Percentiles rank a stretch among this genome's conserved stretches.
These are phyloP conservation scores for Kuraishia piskuri DNA, from an alignment of 805 yeast species.

Conservation along the genomic window DNA sequence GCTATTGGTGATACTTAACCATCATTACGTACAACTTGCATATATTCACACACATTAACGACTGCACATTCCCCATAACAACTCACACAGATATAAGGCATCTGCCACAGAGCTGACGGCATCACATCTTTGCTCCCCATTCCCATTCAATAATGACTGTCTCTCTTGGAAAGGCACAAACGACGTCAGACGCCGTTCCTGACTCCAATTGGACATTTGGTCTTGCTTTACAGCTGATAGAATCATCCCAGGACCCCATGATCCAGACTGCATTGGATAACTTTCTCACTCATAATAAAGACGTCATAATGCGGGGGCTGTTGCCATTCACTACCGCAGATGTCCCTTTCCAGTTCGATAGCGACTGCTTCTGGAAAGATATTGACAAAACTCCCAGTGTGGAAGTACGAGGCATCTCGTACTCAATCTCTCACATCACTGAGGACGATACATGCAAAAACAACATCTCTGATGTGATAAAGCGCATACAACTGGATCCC, in stretches of 20 bases:
- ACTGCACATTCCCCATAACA: no score
- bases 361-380: neutral
- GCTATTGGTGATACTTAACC: no score
- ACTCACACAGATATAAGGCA: no score
- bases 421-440: neutral
- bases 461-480: neutral
- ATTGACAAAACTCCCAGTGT: neutral
- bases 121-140: no score
- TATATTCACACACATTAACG: no score
- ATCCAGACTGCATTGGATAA: neutral
- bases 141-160: neutral
- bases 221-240: neutral
- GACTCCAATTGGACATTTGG: neutral
- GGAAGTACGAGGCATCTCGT: neutral
- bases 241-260: neutral
- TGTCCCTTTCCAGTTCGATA: neutral
- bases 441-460: neutral
- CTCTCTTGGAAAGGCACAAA: neutral
- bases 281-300: neutral
- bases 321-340: neutral
- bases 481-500: neutral
- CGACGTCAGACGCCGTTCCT: neutral
- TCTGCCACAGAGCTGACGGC: no score
- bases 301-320: neutral
- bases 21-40: no score